Base-by-base conservation (phyloP, 495 filamentous ascomycete genomes). In the Aspergillus nanangensis region DNA sequence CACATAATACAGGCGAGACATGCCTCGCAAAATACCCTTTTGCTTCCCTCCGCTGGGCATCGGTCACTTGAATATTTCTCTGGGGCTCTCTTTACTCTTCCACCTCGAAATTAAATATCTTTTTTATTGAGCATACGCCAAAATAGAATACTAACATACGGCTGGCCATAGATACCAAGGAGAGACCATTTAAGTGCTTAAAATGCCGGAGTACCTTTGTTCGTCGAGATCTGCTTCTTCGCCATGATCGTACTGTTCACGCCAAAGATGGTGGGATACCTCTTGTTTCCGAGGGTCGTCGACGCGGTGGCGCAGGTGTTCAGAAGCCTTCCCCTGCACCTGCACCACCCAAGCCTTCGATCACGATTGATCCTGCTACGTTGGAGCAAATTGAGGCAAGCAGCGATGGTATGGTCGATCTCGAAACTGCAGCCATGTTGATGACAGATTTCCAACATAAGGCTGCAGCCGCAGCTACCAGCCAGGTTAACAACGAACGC, bases 121-220 rank as follows among this genome's bases (percentile, higher is more conserved):
- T 15, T 42, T 9, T 13, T 7, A 3, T 15, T 42, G 20, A n/a
- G 2, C n/a, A 25, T 37, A 19, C 24, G 13, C n/a, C 34, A n/a
- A 8, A 3, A 21, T 3, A 14, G 19, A 14, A 38, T 14, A 33
- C 46, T 57, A 15, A 61, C 45, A 44, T 52, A 57, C 44, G 3
- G 15, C 22, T 13, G 43, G 50, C 27, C 37, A 55, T 71, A 96
- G 92, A 96, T 70, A 98, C 93, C 41, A 98, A 98, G 74, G 93
- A 98, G 69, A 87, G 93, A 47, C 93, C 93, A 25, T 98, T 98
- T 79, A 96, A 96, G 62, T 98, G 93, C 72, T 72, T 84, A 61
- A 98, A 98, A 74, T 98, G 93, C 71, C 81, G 91, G 57, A 97
- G 93, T 76, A 98, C 93, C 47, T 98, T 98, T 58, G 93, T 98